Percentiles rank a stretch among this genome's conserved stretches.
Evolutionary conservation across 495 filamentous ascomycete species (phyloP).

Genomic region (Penicillium pancosmium): DNA sequence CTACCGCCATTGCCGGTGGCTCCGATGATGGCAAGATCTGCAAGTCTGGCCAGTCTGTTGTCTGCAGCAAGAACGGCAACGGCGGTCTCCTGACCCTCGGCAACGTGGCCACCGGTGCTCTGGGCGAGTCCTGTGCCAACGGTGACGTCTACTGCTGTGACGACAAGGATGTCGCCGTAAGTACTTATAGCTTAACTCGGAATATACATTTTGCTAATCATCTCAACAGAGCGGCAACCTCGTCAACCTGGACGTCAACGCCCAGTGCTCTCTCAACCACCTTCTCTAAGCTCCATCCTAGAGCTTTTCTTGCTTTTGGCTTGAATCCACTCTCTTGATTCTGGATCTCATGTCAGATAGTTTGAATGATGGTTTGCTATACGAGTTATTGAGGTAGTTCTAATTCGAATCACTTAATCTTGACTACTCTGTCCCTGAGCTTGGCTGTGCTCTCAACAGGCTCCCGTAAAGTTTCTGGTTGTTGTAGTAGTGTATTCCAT

Average conservation of each 20-base stretch:
- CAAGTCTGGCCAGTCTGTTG: constrained; percentile 14
- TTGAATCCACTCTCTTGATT: background rate
- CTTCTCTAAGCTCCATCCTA: constrained; percentile 7
- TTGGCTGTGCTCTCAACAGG: background rate
- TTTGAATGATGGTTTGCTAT: background rate
- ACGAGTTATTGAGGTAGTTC: background rate
- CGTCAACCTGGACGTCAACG: constrained; percentile 13
- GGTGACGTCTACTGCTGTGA: constrained; percentile 24
- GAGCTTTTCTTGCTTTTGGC: background rate
- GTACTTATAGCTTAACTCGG: background rate
- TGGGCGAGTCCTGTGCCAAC: constrained; percentile 18
- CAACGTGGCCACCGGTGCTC: constrained; percentile 17
- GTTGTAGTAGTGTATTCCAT: background rate
- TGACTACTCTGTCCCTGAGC: background rate
- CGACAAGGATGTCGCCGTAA: constrained; percentile 9
- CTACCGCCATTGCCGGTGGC: background rate
- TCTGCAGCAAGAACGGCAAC: constrained; percentile 26
- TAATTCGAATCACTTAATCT: background rate
- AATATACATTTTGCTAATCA: background rate
- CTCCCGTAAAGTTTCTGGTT: background rate
- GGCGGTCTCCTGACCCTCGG: constrained; percentile 19
- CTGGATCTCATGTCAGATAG: background rate
- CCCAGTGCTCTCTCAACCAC: constrained; percentile 13
- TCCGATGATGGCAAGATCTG: constrained; percentile 4
- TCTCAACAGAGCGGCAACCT: constrained; percentile 4